phyloP scores from a whole-genome alignment of 2,329 filamentous ascomycete genomes.

The Penicillium sp. region DNA sequence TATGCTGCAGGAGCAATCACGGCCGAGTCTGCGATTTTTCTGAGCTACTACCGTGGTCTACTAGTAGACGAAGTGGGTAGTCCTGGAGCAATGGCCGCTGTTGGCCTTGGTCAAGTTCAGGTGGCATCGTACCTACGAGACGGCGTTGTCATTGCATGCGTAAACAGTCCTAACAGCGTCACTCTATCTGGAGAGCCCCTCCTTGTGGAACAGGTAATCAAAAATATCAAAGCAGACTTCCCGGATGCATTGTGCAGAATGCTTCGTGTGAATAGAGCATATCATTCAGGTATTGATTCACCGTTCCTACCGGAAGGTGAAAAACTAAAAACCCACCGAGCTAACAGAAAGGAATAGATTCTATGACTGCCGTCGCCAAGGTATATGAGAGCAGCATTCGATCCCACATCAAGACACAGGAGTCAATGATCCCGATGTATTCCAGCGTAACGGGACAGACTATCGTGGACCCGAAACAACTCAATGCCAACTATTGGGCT shows the following conservation, averaged over 20 bases:
- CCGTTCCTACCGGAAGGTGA: not conserved
- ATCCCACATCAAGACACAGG: constrained; percentile 5
- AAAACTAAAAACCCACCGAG: not conserved
- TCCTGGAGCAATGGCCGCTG: constrained; percentile 28
- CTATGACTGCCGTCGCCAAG: constrained; percentile 21
- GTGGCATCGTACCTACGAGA: constrained; percentile 19
- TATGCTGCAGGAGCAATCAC: constrained; percentile 36
- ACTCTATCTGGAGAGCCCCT: constrained; percentile 29
- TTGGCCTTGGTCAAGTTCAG: constrained; percentile 23
- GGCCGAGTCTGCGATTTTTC: constrained; percentile 21
- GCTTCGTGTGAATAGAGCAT: constrained; percentile 22
- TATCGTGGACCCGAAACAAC: constrained; percentile 13
- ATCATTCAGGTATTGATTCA: constrained; percentile 23
- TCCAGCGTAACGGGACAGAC: constrained; percentile 18
- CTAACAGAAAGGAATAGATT: constrained; percentile 6
- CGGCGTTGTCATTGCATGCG: constrained; percentile 29
- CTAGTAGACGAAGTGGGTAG: constrained; percentile 7
- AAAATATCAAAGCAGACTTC: constrained; percentile 13
- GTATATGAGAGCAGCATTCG: constrained; percentile 16
- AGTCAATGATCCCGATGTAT: constrained; percentile 23
- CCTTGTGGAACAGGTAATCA: constrained; percentile 8
- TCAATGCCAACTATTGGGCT: constrained; percentile 31
- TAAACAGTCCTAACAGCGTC: constrained; percentile 33
- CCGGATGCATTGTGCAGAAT: constrained; percentile 14
- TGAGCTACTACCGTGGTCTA: constrained; percentile 30